Base-by-base conservation (phyloP, 75 land plant species). In the Ceratopteris richardii region DNA sequence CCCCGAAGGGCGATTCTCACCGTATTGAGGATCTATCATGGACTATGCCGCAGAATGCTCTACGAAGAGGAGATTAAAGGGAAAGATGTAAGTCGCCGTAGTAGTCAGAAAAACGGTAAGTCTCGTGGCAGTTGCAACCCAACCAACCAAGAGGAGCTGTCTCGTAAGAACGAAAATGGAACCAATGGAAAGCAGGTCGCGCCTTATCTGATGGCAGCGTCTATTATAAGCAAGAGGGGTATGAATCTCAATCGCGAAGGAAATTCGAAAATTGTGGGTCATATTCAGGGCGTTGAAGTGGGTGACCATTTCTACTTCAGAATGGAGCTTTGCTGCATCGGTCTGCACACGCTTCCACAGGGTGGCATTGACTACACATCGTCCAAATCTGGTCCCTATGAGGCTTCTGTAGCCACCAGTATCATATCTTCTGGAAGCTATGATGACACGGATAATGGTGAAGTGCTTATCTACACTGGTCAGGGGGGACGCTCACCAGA, bases 401-500 rank as follows among this genome's bases (percentile, higher is more conserved):
- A 26, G 1, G 41, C 17, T 20, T 16, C 39, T 9, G 42, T 65
- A 1, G 67, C 67, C 1, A 16, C 20, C 21, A 55, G 61, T 25
- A 23, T 65, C 20, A 57, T 65, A 6, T 20, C 43, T n/a, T 65
- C 67, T 13, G 67, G 67, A 6, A 62, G 67, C 9, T 65, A 65
- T 23, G 43, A 56, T 28, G 59, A 55, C 18, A 16, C 17, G 5
- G 67, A 65, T 33, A 14, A 24, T 41, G 67, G 67, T 14, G 67
- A 65, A 11, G 20, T 28, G 21, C 55, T 65, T 16, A 43, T 55
- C n/a, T 65, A 65, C 67, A 65, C 74, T 0, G 75, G 75, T n/a
- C 54, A 54, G 20, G 75, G 75, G 16, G 74, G 74, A 24, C 59
- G 56, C 10, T 42, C 22, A 31, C 27, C 11, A 3, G 62, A 42